phyloP scores from a whole-genome alignment of 1,139 yeast genomes.

The Suhomyces ambrosiae region DNA sequence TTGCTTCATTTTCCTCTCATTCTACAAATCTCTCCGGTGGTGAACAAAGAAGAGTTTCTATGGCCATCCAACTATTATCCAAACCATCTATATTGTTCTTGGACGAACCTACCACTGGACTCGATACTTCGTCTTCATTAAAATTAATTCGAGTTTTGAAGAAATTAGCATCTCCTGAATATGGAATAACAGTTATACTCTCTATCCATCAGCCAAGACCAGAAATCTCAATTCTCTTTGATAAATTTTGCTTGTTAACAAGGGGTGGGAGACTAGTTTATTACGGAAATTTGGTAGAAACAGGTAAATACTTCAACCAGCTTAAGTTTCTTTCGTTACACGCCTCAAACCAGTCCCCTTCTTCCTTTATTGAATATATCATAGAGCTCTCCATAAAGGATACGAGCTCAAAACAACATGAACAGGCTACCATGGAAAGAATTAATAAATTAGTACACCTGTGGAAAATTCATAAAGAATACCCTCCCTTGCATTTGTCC shows the following conservation, averaged over 20 bases:
- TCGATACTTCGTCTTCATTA: constrained; percentile 78
- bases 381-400: constrained; percentile 76
- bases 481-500: constrained; percentile 11
- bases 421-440: constrained; percentile 43
- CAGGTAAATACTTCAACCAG: constrained; percentile 21
- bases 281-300: constrained; percentile 52
- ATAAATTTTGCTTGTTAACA: constrained; percentile 69
- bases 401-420: constrained; percentile 45
- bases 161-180: constrained; percentile 47
- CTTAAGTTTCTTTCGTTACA: constrained; percentile 4
- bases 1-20: constrained; percentile 49
- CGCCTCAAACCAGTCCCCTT: constrained; percentile 9
- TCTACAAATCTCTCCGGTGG: constrained; percentile 74
- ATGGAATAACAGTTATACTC: constrained; percentile 70
- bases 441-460: constrained; percentile 46
- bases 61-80: constrained; percentile 75
- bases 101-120: constrained; percentile 90
- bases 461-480: constrained; percentile 47
- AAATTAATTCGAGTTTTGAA: constrained; percentile 65
- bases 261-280: constrained; percentile 66
- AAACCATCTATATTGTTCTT: constrained; percentile 76
- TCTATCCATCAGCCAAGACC: constrained; percentile 87
- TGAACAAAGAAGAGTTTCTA: constrained; percentile 74
- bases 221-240: constrained; percentile 68
- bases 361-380: constrained; percentile 59